Percentiles rank a stretch among this genome's conserved stretches.
These are phyloP conservation scores for Saturnispora sanitii DNA, from an alignment of 805 yeast species.

Conservation along the genomic window DNA sequence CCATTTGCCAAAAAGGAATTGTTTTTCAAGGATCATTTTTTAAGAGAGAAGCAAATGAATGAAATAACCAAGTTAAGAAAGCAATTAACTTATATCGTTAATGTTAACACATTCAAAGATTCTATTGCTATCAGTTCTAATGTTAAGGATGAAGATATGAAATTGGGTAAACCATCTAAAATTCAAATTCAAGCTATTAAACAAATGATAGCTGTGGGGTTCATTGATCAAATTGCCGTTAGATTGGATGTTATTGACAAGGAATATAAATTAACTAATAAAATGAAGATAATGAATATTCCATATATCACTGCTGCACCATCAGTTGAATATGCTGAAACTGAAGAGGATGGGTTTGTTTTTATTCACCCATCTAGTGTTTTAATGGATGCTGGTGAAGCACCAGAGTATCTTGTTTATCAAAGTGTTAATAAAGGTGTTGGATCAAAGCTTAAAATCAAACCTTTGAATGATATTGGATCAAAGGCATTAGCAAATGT, in stretches of 20 bases:
- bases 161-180: slow-evolving; percentile 56
- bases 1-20: slow-evolving; percentile 34
- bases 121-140: slow-evolving; percentile 40
- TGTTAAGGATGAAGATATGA: slow-evolving; percentile 33
- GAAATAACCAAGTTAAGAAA: slow-evolving; percentile 75
- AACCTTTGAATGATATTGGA: slow-evolving; percentile 63
- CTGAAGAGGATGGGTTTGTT: slow-evolving; percentile 43
- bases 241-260: slow-evolving; percentile 67
- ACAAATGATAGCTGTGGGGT: slow-evolving; percentile 90
- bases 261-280: slow-evolving; percentile 51
- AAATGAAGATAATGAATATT: slow-evolving; percentile 44
- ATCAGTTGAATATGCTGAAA: slow-evolving; percentile 19
- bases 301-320: slow-evolving; percentile 59
- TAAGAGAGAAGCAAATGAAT: slow-evolving; percentile 73
- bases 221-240: slow-evolving; percentile 80
- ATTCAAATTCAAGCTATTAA: slow-evolving; percentile 68
- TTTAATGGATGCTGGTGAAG: slow-evolving; percentile 45
- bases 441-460: slow-evolving; percentile 49
- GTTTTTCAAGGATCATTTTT: slow-evolving; percentile 52
- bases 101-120: slow-evolving; percentile 51
- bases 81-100: slow-evolving; percentile 71
- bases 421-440: slow-evolving; percentile 52
- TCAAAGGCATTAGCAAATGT: slow-evolving; percentile 72
- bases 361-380: slow-evolving; percentile 78
- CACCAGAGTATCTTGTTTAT: slow-evolving; percentile 70